phyloP scores from a whole-genome alignment of 768 basidiomycete species.

The Suillus hirtellus region DNA sequence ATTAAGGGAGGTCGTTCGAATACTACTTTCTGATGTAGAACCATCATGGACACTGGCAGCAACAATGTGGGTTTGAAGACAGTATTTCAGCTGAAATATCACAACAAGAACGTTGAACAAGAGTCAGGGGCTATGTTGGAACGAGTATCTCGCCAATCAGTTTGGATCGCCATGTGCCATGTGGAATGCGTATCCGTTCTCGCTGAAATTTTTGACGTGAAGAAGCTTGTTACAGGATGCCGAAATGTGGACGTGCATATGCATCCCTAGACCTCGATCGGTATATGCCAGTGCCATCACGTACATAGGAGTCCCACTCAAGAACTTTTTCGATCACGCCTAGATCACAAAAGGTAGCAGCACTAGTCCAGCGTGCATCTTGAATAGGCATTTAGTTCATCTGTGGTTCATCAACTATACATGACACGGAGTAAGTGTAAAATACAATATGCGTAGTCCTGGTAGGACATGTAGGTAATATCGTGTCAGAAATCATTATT shows the following conservation, averaged over 20 bases:
- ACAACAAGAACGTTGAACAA: background rate
- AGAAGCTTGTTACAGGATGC: conserved; percentile 18
- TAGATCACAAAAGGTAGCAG: conserved; percentile 15
- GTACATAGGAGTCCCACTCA: conserved; percentile 20
- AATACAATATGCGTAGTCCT: conserved; percentile 5
- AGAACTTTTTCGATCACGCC: conserved; percentile 23
- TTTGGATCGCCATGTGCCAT: conserved; percentile 29
- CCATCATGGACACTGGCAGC: conserved; percentile 6
- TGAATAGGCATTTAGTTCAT: conserved; percentile 22
- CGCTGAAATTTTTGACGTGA: conserved; percentile 24
- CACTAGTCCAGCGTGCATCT: conserved; percentile 19
- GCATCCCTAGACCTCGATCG: conserved; percentile 15
- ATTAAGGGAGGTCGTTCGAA: conserved; percentile 16
- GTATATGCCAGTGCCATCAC: conserved; percentile 29
- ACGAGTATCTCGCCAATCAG: conserved; percentile 28
- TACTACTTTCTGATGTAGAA: too few relatives aligned
- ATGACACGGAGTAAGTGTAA: conserved; percentile 10
- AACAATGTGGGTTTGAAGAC: conserved; percentile 27
- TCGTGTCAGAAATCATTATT: background rate
- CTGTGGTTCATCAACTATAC: background rate
- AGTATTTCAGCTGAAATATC: background rate
- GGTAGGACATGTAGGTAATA: conserved; percentile 1
- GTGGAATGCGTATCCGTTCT: conserved; percentile 26
- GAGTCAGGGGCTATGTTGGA: conserved; percentile 26
- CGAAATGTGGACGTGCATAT: conserved; percentile 7